phyloP scores from a whole-genome alignment of 352 stramenopile species.

The Pythium plurisporium region DNA sequence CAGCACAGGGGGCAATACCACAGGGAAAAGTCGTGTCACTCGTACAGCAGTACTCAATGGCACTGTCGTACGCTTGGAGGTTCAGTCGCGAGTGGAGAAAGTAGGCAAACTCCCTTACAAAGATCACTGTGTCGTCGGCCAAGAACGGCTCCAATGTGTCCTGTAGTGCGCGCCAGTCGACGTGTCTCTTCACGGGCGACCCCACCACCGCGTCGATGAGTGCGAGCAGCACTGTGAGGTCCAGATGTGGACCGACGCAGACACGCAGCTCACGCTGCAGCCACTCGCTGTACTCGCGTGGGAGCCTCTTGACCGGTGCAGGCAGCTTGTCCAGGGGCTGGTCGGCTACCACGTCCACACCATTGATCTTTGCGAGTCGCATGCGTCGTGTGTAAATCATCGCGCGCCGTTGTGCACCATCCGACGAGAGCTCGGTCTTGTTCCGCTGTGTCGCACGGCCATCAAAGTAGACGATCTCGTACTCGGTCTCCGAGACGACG shows the following conservation, averaged over 20 bases:
- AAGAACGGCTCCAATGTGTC: slow-evolving; percentile 56
- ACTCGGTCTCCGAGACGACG: slow-evolving; percentile 62
- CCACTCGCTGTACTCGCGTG: slow-evolving; percentile 56
- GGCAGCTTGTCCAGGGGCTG: neutral
- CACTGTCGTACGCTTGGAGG: slow-evolving; percentile 59
- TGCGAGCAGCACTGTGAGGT: slow-evolving; percentile 60
- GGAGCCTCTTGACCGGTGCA: slow-evolving; percentile 37
- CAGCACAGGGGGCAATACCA: neutral
- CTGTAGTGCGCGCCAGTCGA: slow-evolving; percentile 31
- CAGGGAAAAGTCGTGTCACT: neutral
- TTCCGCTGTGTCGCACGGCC: slow-evolving; percentile 16
- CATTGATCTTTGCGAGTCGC: slow-evolving; percentile 46
- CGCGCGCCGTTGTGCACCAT: slow-evolving; percentile 31
- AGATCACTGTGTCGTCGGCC: slow-evolving; percentile 48
- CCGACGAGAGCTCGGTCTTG: neutral
- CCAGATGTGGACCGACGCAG: slow-evolving; percentile 61
- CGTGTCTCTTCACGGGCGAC: slow-evolving; percentile 20
- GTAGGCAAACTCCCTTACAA: slow-evolving; percentile 57
- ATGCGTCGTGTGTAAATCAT: slow-evolving; percentile 56
- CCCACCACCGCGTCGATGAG: slow-evolving; percentile 63
- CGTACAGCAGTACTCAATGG: slow-evolving; percentile 57
- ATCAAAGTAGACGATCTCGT: slow-evolving; percentile 47
- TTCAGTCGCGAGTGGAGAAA: slow-evolving; percentile 70
- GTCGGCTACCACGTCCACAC: slow-evolving; percentile 7
- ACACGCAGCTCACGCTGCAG: slow-evolving; percentile 54